Percentiles rank a stretch among this genome's conserved stretches.
These are phyloP conservation scores for Rhynchosporium agropyri DNA, from an alignment of 2,329 filamentous ascomycete genomes.

Conservation along the genomic window DNA sequence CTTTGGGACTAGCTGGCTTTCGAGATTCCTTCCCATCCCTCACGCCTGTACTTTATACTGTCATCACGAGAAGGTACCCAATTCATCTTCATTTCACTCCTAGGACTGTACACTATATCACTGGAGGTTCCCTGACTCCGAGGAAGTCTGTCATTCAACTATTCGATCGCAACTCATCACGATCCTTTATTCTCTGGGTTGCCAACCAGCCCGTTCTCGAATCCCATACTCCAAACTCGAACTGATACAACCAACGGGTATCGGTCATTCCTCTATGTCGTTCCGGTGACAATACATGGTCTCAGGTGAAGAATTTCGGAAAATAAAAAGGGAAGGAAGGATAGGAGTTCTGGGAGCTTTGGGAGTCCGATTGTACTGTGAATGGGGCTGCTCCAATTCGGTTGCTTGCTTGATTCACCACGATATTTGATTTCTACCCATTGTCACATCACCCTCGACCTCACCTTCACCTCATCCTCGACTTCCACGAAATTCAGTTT, in stretches of 20 bases:
- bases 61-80: background rate
- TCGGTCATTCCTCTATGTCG: slow-evolving; percentile 35
- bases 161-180: slow-evolving; percentile 8
- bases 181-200: slow-evolving; percentile 12
- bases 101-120: background rate
- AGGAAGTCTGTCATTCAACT: slow-evolving; percentile 2
- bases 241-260: slow-evolving; percentile 29
- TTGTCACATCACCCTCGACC: slow-evolving; percentile 3
- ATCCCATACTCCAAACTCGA: slow-evolving; percentile 16
- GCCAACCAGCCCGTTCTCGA: slow-evolving; percentile 15
- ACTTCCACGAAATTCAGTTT: slow-evolving; percentile 21
- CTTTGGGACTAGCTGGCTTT: slow-evolving; percentile 24
- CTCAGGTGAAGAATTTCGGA: slow-evolving; percentile 28
- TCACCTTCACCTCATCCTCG: background rate
- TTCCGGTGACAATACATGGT: slow-evolving; percentile 28
- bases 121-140: background rate
- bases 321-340: slow-evolving; percentile 19
- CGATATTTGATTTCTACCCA: background rate
- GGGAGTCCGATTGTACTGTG: slow-evolving; percentile 12
- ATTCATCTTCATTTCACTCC: slow-evolving; percentile 15
- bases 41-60: no score
- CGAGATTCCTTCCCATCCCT: slow-evolving; percentile 15
- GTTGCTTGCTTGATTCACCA: slow-evolving; percentile 9
- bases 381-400: background rate
- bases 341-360: slow-evolving; percentile 31